phyloP scores from a whole-genome alignment of 164 flowering plant species.

The Protea cynaroides region DNA sequence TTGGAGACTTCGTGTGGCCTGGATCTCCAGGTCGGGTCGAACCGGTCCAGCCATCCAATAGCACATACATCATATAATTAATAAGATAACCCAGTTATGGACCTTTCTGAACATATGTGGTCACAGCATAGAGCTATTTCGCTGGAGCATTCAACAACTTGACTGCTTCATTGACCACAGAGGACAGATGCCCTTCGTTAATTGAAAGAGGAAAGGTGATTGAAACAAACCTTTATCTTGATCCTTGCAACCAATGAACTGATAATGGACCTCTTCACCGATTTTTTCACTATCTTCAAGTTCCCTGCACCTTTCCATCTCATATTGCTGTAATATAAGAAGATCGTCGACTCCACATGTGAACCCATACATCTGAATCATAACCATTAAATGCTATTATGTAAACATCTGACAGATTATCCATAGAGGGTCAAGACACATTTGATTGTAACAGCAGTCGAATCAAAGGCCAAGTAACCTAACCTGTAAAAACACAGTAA shows the following conservation, averaged over 20 bases:
- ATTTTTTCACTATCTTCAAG: constrained; percentile 47
- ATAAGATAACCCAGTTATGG: too few relatives aligned
- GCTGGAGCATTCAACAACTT: too few relatives aligned
- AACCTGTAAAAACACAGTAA: constrained; percentile 84
- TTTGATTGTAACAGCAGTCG: not conserved
- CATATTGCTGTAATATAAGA: constrained; percentile 38
- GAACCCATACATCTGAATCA: constrained; percentile 78
- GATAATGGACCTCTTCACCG: constrained; percentile 55
- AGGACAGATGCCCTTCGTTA: too few relatives aligned
- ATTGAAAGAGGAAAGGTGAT: not conserved
- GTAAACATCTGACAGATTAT: constrained; percentile 3
- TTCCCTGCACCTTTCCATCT: constrained; percentile 35
- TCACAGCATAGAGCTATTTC: too few relatives aligned
- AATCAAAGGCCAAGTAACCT: not conserved
- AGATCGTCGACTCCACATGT: constrained; percentile 98
- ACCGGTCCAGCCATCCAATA: too few relatives aligned
- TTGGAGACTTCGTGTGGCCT: too few relatives aligned
- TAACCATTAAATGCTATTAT: not conserved
- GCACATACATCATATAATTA: too few relatives aligned
- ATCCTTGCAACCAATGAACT: constrained; percentile 39
- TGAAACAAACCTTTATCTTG: constrained; percentile 44
- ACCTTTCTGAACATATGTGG: too few relatives aligned
- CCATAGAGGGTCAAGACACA: not conserved
- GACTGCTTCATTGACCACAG: too few relatives aligned
- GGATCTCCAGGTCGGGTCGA: too few relatives aligned